Conservation (phyloP, 495 filamentous ascomycete genomes). For the Halenospora varia region DNA sequence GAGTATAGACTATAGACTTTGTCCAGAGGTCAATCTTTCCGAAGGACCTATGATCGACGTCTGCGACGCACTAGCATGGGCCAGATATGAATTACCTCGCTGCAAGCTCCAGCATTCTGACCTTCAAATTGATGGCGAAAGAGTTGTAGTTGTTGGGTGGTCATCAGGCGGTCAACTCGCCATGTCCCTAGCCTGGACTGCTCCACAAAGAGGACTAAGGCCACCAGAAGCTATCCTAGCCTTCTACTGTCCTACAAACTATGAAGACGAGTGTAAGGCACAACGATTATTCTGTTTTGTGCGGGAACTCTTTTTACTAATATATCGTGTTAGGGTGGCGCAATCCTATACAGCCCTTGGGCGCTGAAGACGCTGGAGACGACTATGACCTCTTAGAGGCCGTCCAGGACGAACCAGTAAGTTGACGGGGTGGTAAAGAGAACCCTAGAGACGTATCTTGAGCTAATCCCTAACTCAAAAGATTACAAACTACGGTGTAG, state of each 20-base stretch:
- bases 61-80: conserved; percentile 44
- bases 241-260: conserved; percentile 50
- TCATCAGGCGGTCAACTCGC: conserved; percentile 52
- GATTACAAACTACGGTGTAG: too few species aligned
- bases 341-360: too few species aligned
- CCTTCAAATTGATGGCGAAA: conserved; percentile 31
- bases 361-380: too few species aligned
- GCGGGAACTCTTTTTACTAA: background rate
- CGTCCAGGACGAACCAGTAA: conserved; percentile 31
- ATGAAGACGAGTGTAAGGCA: conserved; percentile 28
- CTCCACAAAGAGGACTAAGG: conserved; percentile 22
- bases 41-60: conserved; percentile 50
- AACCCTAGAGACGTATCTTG: too few species aligned
- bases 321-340: background rate
- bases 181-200: conserved; percentile 42
- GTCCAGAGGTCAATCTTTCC: conserved; percentile 44
- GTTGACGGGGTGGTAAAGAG: too few species aligned
- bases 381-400: too few species aligned
- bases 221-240: conserved; percentile 46
- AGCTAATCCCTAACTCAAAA: too few species aligned
- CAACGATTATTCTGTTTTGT: background rate
- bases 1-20: conserved; percentile 52
- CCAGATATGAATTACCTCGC: conserved; percentile 34
- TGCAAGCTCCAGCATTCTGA: conserved; percentile 22
- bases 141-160: conserved; percentile 51